Percentiles rank a stretch among this genome's conserved stretches.
Conservation (phyloP, 192 early-diverging fungal species). For the Coemansia sp. region DNA sequence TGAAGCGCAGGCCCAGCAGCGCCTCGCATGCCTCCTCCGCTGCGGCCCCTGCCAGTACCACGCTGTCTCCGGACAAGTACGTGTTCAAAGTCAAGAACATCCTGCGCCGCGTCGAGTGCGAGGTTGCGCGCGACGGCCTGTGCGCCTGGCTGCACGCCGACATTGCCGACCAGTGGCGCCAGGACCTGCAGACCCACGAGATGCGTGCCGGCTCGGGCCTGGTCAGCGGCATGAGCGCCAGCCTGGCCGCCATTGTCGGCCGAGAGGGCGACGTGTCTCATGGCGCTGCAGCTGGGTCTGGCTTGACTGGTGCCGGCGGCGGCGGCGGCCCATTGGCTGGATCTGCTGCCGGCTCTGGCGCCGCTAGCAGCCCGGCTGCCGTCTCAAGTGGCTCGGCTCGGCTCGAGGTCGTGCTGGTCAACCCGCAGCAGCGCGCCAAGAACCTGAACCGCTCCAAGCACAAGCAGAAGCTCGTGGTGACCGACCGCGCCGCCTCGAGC, state of each 20-base stretch:
- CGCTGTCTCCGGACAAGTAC: slow-evolving; percentile 8
- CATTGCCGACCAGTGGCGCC: slow-evolving; percentile 61
- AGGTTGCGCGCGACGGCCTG: slow-evolving; percentile 57
- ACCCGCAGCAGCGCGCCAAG: slow-evolving; percentile 21
- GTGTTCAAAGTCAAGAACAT: slow-evolving; percentile 71
- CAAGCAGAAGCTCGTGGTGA: slow-evolving; percentile 31
- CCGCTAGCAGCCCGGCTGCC: no score
- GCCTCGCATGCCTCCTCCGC: neutral
- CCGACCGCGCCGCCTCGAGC: slow-evolving; percentile 54
- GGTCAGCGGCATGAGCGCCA: neutral
- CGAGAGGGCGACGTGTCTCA: slow-evolving; percentile 5
- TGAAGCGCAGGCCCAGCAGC: slow-evolving; percentile 50
- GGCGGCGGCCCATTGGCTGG: no score
- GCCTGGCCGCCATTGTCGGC: slow-evolving; percentile 4
- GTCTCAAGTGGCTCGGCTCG: no score
- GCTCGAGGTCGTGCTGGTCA: slow-evolving; percentile 36
- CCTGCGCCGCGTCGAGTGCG: slow-evolving; percentile 64
- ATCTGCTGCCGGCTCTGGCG: no score
- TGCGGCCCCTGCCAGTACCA: no score
- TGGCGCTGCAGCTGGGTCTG: neutral
- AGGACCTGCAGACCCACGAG: slow-evolving; percentile 56
- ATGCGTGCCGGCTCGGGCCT: slow-evolving; percentile 7
- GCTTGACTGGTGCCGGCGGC: neutral
- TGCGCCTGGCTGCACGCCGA: slow-evolving; percentile 59
- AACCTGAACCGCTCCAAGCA: slow-evolving; percentile 30